Base-by-base conservation (phyloP, 768 basidiomycete species). In the Mycena galericulata region DNA sequence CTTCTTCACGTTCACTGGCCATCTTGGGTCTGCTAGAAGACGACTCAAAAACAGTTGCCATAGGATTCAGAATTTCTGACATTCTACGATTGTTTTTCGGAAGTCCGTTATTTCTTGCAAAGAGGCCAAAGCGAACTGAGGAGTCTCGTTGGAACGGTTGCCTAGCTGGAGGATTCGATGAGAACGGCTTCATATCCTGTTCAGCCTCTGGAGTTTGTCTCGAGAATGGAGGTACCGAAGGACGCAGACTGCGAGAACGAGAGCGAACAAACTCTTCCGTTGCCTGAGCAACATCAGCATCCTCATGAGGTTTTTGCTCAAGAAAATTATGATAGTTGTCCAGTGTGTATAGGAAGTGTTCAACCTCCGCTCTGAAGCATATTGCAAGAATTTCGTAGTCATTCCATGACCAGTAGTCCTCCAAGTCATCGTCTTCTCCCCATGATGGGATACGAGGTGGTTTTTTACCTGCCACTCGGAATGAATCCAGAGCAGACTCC, bases 311-410 rank as follows among this genome's bases (percentile, higher is more conserved):
- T 20, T 40, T 36, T 1, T 18, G 4, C 6, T 30, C 57, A 9
- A 12, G 2, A 15, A 32, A 59, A 34, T 59, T 17, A 24, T 59
- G 47, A 24, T 59, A 59, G 30, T n/a, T 46, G 24, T 59, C 29
- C 10, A 59, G 29, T 4, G 47, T 14, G 6, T 26, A 32, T 32
- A 61, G 30, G 36, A 36, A 50, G 27, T 61, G 47, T 14, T 61
- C 59, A 27, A 61, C 59, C 30, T 61, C 59, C 5, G 50, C 47
- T 8, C 59, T 20, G 24, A 61, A 61, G 22, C 59, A 61, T 2
- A 61, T 47, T 4, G 26, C 47, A 12, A 34, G n/a, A 18, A 61
- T 61, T 34, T 61, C 59, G 18, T 50, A 61, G 4, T 4, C 36
- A 1, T 61, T 38, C 36, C 8, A 38, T 15, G 36, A 38, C 36